Evolutionary conservation across 192 early-diverging fungal species (phyloP).

Genomic region (Dimargaris verticillata): DNA sequence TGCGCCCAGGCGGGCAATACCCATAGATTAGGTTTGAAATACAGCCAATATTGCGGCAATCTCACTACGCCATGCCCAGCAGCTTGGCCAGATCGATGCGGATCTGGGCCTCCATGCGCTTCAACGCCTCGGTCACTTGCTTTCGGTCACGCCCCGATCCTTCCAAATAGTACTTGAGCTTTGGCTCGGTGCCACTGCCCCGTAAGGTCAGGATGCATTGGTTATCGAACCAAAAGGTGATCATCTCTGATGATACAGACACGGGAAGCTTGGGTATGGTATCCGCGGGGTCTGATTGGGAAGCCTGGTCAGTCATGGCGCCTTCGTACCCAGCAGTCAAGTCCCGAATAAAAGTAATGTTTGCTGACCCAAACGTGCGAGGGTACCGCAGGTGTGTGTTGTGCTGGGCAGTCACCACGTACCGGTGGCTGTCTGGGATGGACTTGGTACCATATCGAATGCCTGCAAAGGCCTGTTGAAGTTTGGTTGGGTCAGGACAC

Average conservation of each 20-base stretch:
- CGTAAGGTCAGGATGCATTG: slow-evolving; percentile 47
- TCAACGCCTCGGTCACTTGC: slow-evolving; percentile 29
- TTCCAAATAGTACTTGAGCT: slow-evolving; percentile 76
- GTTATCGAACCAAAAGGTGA: slow-evolving; percentile 67
- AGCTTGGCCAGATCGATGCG: slow-evolving; percentile 21
- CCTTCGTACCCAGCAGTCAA: slow-evolving; percentile 79
- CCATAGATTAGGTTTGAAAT: too few species aligned
- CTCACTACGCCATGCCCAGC: too few species aligned
- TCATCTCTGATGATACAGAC: slow-evolving; percentile 69
- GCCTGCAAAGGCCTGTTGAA: slow-evolving; percentile 53
- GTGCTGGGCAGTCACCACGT: slow-evolving; percentile 11
- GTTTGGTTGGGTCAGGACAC: slow-evolving; percentile 54
- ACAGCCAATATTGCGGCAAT: too few species aligned
- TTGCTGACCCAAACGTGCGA: slow-evolving; percentile 40
- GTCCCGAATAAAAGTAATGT: slow-evolving; percentile 62
- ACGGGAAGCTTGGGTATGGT: slow-evolving; percentile 51
- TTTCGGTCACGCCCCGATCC: slow-evolving; percentile 28
- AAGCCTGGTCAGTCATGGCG: slow-evolving; percentile 17
- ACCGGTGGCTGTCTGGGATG: slow-evolving; percentile 13
- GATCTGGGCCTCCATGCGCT: slow-evolving; percentile 32
- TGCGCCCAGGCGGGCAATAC: too few species aligned
- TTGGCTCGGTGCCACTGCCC: slow-evolving; percentile 76
- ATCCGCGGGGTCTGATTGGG: slow-evolving; percentile 14
- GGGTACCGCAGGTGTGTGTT: slow-evolving; percentile 50
- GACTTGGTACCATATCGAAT: slow-evolving; percentile 55